A percentile compares a stretch with the other conserved stretches of the same genome.
phyloP scores from a whole-genome alignment of 2,329 filamentous ascomycete species.

The Penicillium sp. region DNA sequence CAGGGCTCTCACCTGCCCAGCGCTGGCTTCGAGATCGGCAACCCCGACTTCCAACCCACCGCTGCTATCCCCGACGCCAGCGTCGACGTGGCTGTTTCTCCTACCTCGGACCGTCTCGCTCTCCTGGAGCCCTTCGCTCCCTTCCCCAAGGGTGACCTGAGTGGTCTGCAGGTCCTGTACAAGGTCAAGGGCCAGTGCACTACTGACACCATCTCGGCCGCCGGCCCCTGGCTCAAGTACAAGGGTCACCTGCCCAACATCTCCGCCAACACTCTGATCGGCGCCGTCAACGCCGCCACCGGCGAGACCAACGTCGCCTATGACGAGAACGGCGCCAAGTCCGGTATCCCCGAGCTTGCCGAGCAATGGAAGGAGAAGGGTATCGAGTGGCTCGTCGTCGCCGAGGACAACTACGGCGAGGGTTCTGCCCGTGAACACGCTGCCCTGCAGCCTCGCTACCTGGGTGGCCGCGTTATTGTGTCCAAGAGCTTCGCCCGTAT shows the following conservation, averaged over 20 bases:
- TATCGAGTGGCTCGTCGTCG: slow-evolving; percentile 88
- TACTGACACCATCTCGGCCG: slow-evolving; percentile 94
- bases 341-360: slow-evolving; percentile 64
- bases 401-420: slow-evolving; percentile 97
- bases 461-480: slow-evolving; percentile 77
- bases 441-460: slow-evolving; percentile 86
- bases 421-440: slow-evolving; percentile 88
- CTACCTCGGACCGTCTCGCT: slow-evolving; percentile 87
- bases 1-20: slow-evolving; percentile 64
- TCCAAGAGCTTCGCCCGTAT: slow-evolving; percentile 89
- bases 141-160: slow-evolving; percentile 77
- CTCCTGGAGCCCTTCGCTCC: slow-evolving; percentile 86
- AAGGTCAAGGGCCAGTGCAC: slow-evolving; percentile 98
- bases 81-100: slow-evolving; percentile 76
- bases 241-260: slow-evolving; percentile 99
- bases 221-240: slow-evolving; percentile 97
- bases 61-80: slow-evolving; percentile 72
- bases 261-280: slow-evolving; percentile 94
- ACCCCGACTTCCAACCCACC: slow-evolving; percentile 72
- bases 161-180: slow-evolving; percentile 82
- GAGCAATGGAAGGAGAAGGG: slow-evolving; percentile 77
- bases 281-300: slow-evolving; percentile 88
- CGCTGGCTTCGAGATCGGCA: slow-evolving; percentile 80
- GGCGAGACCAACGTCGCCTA: slow-evolving; percentile 91
- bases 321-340: slow-evolving; percentile 74